Evolutionary conservation across 257 asterid species (phyloP).

Genomic region (Nicotiana noctiflora): DNA sequence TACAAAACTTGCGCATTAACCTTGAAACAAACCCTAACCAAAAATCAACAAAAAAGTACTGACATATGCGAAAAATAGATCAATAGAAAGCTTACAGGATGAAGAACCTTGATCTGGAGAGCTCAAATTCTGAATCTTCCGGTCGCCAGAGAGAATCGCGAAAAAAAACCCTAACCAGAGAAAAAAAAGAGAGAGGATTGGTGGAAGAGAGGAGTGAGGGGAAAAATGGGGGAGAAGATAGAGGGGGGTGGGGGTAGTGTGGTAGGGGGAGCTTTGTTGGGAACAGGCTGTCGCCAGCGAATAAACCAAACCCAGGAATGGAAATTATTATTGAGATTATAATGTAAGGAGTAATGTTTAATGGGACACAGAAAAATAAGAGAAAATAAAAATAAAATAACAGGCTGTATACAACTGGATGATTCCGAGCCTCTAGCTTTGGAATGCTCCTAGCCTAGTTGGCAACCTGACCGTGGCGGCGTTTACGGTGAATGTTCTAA

Average conservation of each 20-base stretch:
- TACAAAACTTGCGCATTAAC: not conserved
- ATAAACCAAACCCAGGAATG: conserved; percentile 32
- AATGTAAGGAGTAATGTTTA: not conserved
- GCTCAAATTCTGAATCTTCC: conserved; percentile 9
- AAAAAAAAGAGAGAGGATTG: conserved; percentile 14
- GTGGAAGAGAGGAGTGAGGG: conserved; percentile 19
- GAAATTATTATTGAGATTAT: conserved; percentile 2
- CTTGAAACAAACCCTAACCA: not conserved
- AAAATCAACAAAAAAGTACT: not conserved
- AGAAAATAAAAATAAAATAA: not conserved
- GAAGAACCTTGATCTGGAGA: conserved; percentile 37
- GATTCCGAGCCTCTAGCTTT: conserved; percentile 12
- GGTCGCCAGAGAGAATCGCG: conserved; percentile 9
- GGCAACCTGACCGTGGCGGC: conserved; percentile 27
- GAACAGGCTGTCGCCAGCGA: conserved; percentile 90
- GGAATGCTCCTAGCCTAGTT: conserved; percentile 22
- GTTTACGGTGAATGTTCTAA: conserved; percentile 30
- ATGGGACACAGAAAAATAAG: not conserved
- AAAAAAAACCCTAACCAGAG: conserved; percentile 30
- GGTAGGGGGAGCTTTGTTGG: conserved; percentile 56
- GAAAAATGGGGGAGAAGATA: conserved; percentile 21
- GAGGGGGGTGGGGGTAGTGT: not conserved
- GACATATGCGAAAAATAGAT: conserved; percentile 10
- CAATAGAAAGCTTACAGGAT: conserved; percentile 31
- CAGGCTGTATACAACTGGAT: conserved; percentile 53